Evolutionary conservation across 768 basidiomycete genomes (phyloP).

Genomic region (Lyophyllum semitale): DNA sequence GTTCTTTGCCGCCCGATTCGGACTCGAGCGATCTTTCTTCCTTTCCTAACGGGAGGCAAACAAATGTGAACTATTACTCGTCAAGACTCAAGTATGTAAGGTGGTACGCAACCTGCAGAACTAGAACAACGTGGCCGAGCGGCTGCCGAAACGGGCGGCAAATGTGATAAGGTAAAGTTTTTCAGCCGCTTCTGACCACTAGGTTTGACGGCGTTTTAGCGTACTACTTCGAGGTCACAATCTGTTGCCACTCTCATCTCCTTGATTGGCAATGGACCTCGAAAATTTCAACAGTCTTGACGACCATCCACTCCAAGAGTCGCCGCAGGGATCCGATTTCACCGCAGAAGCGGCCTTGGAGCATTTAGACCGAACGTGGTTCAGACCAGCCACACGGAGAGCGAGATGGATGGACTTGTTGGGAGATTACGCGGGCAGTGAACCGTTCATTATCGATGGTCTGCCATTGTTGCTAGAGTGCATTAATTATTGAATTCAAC

Average conservation of each 20-base stretch:
- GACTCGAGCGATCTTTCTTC: background rate
- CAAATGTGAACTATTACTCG: no score
- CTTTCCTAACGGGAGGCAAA: background rate
- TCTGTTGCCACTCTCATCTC: background rate
- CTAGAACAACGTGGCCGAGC: background rate
- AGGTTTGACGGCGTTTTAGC: no score
- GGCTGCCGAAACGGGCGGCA: background rate
- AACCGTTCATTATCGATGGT: constrained; percentile 70
- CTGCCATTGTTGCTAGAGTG: no score
- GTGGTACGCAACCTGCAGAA: no score
- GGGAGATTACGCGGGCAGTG: constrained; percentile 69
- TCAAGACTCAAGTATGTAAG: background rate
- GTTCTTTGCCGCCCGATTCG: no score
- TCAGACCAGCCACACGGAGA: constrained; percentile 10
- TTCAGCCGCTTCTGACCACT: no score
- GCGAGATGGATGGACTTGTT: constrained; percentile 62
- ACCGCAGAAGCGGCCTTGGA: constrained; percentile 12
- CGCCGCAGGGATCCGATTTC: background rate
- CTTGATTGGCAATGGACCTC: constrained; percentile 15
- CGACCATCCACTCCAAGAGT: background rate
- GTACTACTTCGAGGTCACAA: background rate
- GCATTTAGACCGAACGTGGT: constrained; percentile 18
- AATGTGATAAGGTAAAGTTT: background rate
- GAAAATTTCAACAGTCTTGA: constrained; percentile 17
- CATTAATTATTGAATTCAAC: no score